Evolutionary conservation across 805 yeast species (phyloP).

Genomic region (Hanseniaspora nectarophila): DNA sequence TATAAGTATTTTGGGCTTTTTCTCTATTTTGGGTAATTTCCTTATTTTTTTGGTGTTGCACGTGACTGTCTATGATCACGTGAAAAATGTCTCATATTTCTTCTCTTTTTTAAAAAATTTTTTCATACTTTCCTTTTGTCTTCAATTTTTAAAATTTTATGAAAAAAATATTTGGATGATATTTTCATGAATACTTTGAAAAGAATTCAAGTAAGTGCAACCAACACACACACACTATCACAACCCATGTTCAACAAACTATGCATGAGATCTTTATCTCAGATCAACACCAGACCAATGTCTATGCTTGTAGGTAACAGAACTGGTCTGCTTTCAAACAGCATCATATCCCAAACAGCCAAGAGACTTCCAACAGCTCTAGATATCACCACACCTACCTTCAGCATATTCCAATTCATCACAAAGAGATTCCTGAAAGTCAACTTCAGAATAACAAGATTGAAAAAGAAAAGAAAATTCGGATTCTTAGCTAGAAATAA

Average conservation of each 20-base stretch:
- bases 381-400: not conserved
- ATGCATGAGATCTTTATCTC: not conserved
- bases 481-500: constrained; percentile 83
- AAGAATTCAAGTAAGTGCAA: not conserved
- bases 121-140: not conserved
- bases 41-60: not conserved
- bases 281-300: not conserved
- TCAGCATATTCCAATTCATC: not conserved
- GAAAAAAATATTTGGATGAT: too few species aligned
- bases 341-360: not conserved
- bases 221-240: not conserved
- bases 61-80: not conserved
- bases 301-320: constrained; percentile 13
- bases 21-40: too few species aligned
- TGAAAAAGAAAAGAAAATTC: constrained; percentile 76
- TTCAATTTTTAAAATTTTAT: not conserved
- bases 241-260: not conserved
- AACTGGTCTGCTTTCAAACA: constrained; percentile 1
- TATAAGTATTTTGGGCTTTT: too few species aligned
- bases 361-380: not conserved
- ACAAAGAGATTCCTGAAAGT: constrained; percentile 11
- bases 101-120: not conserved
- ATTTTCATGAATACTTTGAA: too few species aligned
- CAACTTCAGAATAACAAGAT: constrained; percentile 2
- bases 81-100: too few species aligned